Percentiles rank a stretch among this genome's conserved stretches.
These are phyloP conservation scores for Neurospora pannonica DNA, from an alignment of 495 filamentous ascomycete species.

Conservation along the genomic window DNA sequence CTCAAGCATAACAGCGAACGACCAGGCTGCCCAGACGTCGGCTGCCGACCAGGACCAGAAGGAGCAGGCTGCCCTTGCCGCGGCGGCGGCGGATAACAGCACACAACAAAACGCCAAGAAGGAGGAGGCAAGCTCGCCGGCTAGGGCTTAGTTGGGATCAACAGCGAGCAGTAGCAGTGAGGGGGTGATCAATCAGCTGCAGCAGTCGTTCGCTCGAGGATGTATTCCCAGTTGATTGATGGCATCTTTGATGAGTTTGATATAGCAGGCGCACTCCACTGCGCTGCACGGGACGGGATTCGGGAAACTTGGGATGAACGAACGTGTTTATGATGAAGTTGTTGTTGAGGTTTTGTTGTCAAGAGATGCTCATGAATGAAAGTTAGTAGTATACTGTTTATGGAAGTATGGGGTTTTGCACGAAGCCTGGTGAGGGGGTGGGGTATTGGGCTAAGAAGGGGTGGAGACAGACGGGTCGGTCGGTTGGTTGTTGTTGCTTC, in stretches of 20 bases:
- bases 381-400: background rate
- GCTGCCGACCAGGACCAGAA: slow-evolving; percentile 1
- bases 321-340: background rate
- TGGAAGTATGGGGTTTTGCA: background rate
- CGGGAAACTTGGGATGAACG: background rate
- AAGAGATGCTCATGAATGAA: background rate
- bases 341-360: background rate
- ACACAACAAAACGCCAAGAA: background rate
- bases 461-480: background rate
- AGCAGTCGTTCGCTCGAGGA: background rate
- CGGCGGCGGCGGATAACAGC: background rate
- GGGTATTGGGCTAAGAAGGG: too few species aligned
- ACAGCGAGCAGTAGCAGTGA: background rate
- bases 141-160: background rate
- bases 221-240: background rate
- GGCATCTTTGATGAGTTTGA: background rate
- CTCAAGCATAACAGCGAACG: slow-evolving; percentile 5
- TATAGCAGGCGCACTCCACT: background rate
- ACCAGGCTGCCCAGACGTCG: background rate
- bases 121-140: background rate
- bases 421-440: background rate
- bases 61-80: background rate
- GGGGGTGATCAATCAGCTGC: background rate
- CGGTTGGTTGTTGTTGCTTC: background rate
- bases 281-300: background rate